phyloP scores from a whole-genome alignment of 1,139 yeast species.

The Nakaseomyces nivariensis region DNA sequence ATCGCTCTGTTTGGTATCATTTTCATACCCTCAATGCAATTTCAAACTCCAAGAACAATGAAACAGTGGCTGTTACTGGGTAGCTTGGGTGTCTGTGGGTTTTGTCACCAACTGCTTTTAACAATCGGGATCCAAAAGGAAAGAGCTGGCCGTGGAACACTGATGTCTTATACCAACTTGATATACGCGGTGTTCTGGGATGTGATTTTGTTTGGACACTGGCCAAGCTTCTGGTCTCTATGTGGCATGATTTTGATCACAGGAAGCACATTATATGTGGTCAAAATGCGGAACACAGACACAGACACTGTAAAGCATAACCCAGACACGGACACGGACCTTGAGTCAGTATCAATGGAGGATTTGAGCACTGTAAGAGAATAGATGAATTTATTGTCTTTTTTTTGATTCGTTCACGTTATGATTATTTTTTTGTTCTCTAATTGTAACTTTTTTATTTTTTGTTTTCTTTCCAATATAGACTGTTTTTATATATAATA shows the following conservation, averaged over 20 bases:
- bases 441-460: too few species aligned
- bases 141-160: constrained; percentile 65
- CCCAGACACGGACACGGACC: neutral
- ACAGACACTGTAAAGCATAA: neutral
- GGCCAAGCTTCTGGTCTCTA: constrained; percentile 60
- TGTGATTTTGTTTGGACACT: constrained; percentile 55
- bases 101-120: constrained; percentile 65
- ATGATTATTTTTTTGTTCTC: neutral
- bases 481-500: neutral
- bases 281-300: constrained; percentile 1
- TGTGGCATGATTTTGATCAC: constrained; percentile 62
- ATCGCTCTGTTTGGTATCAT: constrained; percentile 48
- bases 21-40: constrained; percentile 47
- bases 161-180: constrained; percentile 67
- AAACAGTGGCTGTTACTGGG: constrained; percentile 58
- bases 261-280: constrained; percentile 43
- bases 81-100: constrained; percentile 66
- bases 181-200: constrained; percentile 78
- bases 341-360: neutral
- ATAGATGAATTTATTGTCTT: neutral
- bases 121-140: constrained; percentile 83
- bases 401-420: neutral
- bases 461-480: too few species aligned
- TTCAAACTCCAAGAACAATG: constrained; percentile 48
- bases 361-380: neutral